Evolutionary conservation across 2,329 filamentous ascomycete genomes (phyloP), one percentile per base, ranked within the genome.

Genomic region (Colletotrichum siamense): DNA sequence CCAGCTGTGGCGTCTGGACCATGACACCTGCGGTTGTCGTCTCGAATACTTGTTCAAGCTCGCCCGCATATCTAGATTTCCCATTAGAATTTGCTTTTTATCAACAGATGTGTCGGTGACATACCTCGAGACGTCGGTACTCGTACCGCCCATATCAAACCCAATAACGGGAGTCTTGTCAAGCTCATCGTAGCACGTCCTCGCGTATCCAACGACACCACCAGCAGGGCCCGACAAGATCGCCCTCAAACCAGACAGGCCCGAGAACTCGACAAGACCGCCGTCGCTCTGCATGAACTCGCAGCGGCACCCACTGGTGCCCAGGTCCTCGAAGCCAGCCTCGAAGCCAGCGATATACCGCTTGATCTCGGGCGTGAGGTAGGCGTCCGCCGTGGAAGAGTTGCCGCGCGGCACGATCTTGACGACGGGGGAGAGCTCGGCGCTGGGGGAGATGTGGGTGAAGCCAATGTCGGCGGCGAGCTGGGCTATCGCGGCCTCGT

Each of bases 371-470:
- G 95, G 94, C 0, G 94, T 96, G 15, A 96, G 88, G 81, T 96
- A 96, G 8, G 94, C 94, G 83, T 96, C 94, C 8, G 94, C 94
- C 78, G 93, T 95, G 1, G 94, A 94, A 22, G 94, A 95, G 2
- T 94, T 95, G 2, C 93, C 93, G 78, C 95, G 87, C 16, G 94
- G 92, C 0, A 96, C 92, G 26, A 96, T 88, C 84, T 96, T 96
- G 52, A 94, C 86, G 81, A 93, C 89, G 78, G 93, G 91, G 69
- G 91, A 93, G 49, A 94, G 84, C 55, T 75, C 73, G 10, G 73
- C 69, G 55, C 73, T 75, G 24, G 73, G 73, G 77, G 91, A 93
- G 76, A 95, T 90, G 82, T 94, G 92, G 69, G 90, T 86, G 80
- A 95, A 95, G 88, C 86, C 86, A 77, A 87, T 84, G 5, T 85